Evolutionary conservation across 306 rosid species (phyloP), one percentile per base, ranked within the genome.

Genomic region (Astragalus glycyphyllos): DNA sequence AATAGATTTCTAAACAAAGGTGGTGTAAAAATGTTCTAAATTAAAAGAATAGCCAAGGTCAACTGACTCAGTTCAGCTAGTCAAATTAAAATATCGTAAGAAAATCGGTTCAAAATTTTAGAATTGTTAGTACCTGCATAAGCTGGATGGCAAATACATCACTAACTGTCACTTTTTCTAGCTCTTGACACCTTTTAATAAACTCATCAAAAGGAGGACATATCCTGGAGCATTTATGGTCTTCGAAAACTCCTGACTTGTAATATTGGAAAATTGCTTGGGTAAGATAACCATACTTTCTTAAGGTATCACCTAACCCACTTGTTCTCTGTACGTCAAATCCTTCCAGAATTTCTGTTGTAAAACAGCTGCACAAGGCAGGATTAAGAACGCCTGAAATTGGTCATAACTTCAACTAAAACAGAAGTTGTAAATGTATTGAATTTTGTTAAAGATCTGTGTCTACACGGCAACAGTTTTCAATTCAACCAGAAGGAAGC

Each of bases 61-160:
- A 53, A 58, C 37, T 42, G 11, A 48, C 13, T 20, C 58, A 45
- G 42, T 49, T 46, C 20, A 46, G 29, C 8, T 6, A 69, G 59
- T 63, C 41, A 49, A 60, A 62, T 12, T 46, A 69, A 49, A 65
- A n/a, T 35, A 49, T 8, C 62, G 17, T 8, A 31, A 73, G 57
- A 65, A 70, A 72, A 74, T 14, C 49, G 23, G 23, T 37, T 16
- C 13, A 65, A 65, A 64, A 17, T 65, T 62, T 65, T 32, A 1
- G 26, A 67, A 61, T 54, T 5, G 55, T 23, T 23, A 53, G 31
- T 80, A 94, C 98, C 98, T 94, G 98, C 97, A 90, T 94, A 58
- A 94, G 98, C 81, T 94, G 98, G 80, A 77, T 79, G 53, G 97
- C 89, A 83, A 94, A 94, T 58, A 94, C 90, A 61, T 94, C 98